phyloP scores from a whole-genome alignment of 2,329 filamentous ascomycete genomes.

The Ramularia collo-cygni region DNA sequence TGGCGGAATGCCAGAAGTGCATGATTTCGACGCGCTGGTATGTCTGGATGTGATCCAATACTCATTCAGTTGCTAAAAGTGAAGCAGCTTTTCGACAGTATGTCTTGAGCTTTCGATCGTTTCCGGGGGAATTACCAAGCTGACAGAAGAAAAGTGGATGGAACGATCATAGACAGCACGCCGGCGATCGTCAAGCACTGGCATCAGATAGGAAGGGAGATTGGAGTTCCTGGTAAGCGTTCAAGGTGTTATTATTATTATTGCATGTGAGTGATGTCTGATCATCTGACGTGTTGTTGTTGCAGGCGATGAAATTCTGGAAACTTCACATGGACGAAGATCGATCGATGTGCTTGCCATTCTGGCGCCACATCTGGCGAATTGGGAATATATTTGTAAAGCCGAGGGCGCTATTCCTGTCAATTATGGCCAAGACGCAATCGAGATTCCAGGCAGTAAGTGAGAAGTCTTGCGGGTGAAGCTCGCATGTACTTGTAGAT shows the following conservation, averaged over 20 bases:
- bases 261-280: no score
- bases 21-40: constrained; percentile 40
- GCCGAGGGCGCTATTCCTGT: constrained; percentile 74
- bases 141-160: no score
- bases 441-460: constrained; percentile 75
- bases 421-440: constrained; percentile 67
- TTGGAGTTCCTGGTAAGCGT: constrained; percentile 60
- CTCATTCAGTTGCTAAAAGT: no score
- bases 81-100: constrained; percentile 56
- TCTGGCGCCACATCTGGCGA: constrained; percentile 77
- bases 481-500: no score
- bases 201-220: constrained; percentile 68
- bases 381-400: constrained; percentile 79
- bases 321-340: constrained; percentile 84
- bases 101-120: no score
- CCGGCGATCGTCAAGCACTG: constrained; percentile 71
- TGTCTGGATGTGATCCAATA: constrained; percentile 6
- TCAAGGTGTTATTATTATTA: no score
- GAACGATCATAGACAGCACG: constrained; percentile 77
- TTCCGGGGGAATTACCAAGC: no score
- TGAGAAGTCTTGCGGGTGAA: no score
- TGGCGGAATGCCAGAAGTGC: constrained; percentile 34
- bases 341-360: constrained; percentile 79
- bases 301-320: constrained; percentile 63
- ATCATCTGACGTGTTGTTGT: no score